Evolutionary conservation across 805 yeast genomes (phyloP).

Genomic region (Diddensiella santjacobensis): DNA sequence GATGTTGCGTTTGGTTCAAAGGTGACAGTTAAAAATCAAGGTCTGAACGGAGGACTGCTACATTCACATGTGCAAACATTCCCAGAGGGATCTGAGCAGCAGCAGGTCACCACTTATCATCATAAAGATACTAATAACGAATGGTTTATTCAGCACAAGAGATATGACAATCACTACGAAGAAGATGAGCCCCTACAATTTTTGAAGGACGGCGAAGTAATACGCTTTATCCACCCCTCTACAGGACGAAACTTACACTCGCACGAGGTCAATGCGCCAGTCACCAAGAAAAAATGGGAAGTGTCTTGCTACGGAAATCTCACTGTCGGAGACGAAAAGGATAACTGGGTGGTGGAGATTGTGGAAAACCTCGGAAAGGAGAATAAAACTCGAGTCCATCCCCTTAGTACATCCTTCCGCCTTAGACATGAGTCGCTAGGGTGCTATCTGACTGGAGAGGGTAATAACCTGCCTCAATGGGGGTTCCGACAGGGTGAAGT

Average conservation of each 20-base stretch:
- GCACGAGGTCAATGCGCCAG: conserved; percentile 74
- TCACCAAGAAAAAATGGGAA: conserved; percentile 64
- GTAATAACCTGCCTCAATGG: conserved; percentile 85
- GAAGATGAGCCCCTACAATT: conserved; percentile 31
- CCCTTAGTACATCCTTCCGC: conserved; percentile 80
- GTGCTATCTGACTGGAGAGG: conserved; percentile 85
- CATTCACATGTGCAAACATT: conserved; percentile 85
- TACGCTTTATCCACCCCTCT: conserved; percentile 66
- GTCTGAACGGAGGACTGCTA: conserved; percentile 65
- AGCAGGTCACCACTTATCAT: conserved; percentile 90
- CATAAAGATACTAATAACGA: conserved; percentile 84
- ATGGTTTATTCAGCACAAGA: conserved; percentile 50
- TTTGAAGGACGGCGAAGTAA: conserved; percentile 58
- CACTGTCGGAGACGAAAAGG: conserved; percentile 70
- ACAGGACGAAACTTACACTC: conserved; percentile 80
- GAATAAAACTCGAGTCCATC: conserved; percentile 40
- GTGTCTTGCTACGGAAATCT: conserved; percentile 83
- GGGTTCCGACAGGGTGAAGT: conserved; percentile 98
- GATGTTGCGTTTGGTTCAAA: conserved; percentile 59
- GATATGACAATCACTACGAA: conserved; percentile 26
- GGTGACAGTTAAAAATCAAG: conserved; percentile 65
- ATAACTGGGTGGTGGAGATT: conserved; percentile 87
- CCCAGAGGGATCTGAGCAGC: conserved; percentile 92
- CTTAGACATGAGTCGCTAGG: conserved; percentile 62
- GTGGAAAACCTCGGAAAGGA: conserved; percentile 41